A percentile compares a stretch with the other conserved stretches of the same genome.
Conservation (phyloP, 176 grass and related monocot species). For the Hsuehochloa calcarea region DNA sequence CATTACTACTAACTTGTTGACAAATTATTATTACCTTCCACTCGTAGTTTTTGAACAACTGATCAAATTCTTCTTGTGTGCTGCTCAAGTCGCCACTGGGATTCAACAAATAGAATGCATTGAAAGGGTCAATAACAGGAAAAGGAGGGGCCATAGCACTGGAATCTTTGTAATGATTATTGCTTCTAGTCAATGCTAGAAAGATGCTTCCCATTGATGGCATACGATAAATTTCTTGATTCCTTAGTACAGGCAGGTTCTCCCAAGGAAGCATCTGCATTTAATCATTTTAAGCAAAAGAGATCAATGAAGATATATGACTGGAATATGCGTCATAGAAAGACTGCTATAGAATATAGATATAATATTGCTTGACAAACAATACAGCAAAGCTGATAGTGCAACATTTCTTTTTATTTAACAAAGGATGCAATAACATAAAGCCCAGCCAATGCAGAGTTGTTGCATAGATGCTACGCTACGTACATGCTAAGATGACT, state of each 20-base stretch:
- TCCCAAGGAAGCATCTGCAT: slow-evolving; percentile 97
- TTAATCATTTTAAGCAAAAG: slow-evolving; percentile 26
- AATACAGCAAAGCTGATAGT: not conserved
- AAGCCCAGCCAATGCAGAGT: not conserved
- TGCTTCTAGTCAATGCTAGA: slow-evolving; percentile 49
- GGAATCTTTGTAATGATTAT: slow-evolving; percentile 30
- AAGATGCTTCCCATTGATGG: slow-evolving; percentile 62
- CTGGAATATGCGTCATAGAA: not conserved
- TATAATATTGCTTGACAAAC: slow-evolving; percentile 16
- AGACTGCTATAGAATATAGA: not conserved
- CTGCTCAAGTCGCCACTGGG: slow-evolving; percentile 66
- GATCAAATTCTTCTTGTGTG: slow-evolving; percentile 59
- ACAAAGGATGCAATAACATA: not conserved
- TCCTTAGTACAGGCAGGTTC: slow-evolving; percentile 68
- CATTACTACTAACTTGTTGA: slow-evolving; percentile 17
- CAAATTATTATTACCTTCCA: slow-evolving; percentile 59
- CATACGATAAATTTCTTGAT: slow-evolving; percentile 92
- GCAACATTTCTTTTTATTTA: not conserved
- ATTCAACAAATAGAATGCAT: slow-evolving; percentile 79
- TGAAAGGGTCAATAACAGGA: slow-evolving; percentile 64
- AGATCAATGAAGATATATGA: slow-evolving; percentile 27
- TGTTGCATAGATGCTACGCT: not conserved
- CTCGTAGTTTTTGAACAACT: slow-evolving; percentile 58
- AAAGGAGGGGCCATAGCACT: slow-evolving; percentile 31
- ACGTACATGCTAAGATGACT: slow-evolving; percentile 2